phyloP scores from a whole-genome alignment of 139 green algal genomes.

The Chlorella sp. region DNA sequence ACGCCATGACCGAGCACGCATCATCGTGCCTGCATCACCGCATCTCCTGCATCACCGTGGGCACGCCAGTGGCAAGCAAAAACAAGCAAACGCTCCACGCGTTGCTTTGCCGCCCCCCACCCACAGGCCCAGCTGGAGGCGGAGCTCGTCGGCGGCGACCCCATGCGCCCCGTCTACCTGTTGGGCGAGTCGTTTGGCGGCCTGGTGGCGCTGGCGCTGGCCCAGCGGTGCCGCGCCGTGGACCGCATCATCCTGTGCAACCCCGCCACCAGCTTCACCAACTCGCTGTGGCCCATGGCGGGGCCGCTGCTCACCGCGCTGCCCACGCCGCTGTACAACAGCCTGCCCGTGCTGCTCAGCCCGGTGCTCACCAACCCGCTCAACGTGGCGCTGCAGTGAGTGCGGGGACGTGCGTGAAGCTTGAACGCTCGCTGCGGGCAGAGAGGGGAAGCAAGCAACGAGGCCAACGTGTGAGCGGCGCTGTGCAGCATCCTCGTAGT shows the following conservation, averaged over 20 bases:
- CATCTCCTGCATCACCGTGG: no score
- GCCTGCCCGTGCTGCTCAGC: conserved; percentile 65
- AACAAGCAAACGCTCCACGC: no score
- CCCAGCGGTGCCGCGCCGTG: conserved; percentile 21
- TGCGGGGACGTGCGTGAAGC: no score
- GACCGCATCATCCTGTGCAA: conserved; percentile 78
- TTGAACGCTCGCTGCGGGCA: no score
- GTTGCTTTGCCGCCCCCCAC: no score
- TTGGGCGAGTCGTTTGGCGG: conserved; percentile 82
- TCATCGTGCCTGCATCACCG: no score
- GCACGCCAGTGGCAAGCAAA: no score
- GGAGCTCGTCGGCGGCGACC: conserved; percentile 14
- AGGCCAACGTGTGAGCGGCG: no score
- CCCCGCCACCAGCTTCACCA: conserved; percentile 68
- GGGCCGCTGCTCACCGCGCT: conserved; percentile 62
- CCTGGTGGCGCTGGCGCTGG: conserved; percentile 68
- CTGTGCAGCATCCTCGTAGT: no score
- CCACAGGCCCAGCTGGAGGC: conserved; percentile 19
- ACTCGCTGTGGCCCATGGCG: conserved; percentile 60
- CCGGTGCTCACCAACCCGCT: conserved; percentile 82
- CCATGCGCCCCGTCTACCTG: conserved; percentile 74
- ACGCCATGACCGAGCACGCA: no score
- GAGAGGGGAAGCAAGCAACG: no score
- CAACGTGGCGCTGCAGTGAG: conserved; percentile 37
- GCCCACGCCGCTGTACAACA: conserved; percentile 55